Conservation (phyloP, 257 asterid genomes). For the Scutellaria baicalensis region DNA sequence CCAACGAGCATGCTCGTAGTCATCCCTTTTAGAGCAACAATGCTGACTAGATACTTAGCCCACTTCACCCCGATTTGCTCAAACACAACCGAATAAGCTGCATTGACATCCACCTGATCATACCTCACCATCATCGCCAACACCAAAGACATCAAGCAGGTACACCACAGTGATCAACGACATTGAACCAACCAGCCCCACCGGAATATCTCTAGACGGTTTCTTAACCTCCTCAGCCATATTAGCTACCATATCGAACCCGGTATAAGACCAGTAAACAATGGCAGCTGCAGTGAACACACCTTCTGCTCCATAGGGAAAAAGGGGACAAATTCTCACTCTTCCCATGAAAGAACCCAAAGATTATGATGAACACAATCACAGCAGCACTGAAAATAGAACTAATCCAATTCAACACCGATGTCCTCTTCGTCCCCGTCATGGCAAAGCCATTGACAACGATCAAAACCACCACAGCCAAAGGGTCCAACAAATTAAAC, state of each 20-base stretch:
- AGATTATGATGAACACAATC: no score
- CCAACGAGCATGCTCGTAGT: slow-evolving; percentile 92
- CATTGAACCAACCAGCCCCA: slow-evolving; percentile 86
- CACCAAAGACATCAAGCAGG: slow-evolving; percentile 76
- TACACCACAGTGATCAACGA: slow-evolving; percentile 70
- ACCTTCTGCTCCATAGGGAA: slow-evolving; percentile 70
- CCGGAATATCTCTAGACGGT: slow-evolving; percentile 79
- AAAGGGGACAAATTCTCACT: slow-evolving; percentile 59
- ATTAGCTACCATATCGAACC: slow-evolving; percentile 90
- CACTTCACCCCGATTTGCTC: slow-evolving; percentile 65
- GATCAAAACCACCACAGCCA: no score
- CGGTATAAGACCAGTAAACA: slow-evolving; percentile 93
- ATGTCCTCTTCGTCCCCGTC: no score
- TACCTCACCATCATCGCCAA: slow-evolving; percentile 70
- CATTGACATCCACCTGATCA: slow-evolving; percentile 65
- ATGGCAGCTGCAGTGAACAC: slow-evolving; percentile 81
- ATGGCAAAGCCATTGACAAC: no score
- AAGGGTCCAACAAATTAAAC: no score
- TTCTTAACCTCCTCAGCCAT: slow-evolving; percentile 94
- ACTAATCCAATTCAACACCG: no score
- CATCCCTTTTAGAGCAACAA: slow-evolving; percentile 90
- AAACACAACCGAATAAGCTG: slow-evolving; percentile 78
- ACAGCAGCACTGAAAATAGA: no score
- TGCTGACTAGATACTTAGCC: slow-evolving; percentile 81
- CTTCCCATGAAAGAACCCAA: slow-evolving; percentile 61